Conservation (phyloP, 768 basidiomycete species). For the Leccinum truebloodii region DNA sequence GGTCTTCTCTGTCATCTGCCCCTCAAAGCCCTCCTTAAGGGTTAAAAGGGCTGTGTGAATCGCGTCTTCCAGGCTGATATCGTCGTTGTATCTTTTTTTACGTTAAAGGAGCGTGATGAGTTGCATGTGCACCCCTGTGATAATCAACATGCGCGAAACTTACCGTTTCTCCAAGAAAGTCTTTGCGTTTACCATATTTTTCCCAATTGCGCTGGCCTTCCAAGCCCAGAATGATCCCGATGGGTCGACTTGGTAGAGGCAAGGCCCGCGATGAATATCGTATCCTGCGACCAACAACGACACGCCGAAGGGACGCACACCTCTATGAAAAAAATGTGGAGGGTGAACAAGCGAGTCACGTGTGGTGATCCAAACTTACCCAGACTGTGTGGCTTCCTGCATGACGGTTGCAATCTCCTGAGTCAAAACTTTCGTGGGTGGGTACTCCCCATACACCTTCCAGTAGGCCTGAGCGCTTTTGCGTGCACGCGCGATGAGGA, state of each 20-base stretch:
- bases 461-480: constrained; percentile 99
- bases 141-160: constrained; percentile 35
- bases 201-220: constrained; percentile 99
- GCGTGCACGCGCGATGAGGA: constrained; percentile 90
- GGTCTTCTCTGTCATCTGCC: constrained; percentile 99
- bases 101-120: constrained; percentile 20
- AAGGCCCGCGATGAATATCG: constrained; percentile 92
- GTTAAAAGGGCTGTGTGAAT: constrained; percentile 98
- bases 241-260: constrained; percentile 98
- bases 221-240: constrained; percentile 99
- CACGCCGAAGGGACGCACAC: constrained; percentile 98
- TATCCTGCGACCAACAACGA: constrained; percentile 96
- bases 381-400: constrained; percentile 98
- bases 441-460: constrained; percentile 99
- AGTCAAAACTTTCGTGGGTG: constrained; percentile 92
- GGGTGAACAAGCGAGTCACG: constrained; percentile 28
- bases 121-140: constrained; percentile 18
- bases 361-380: constrained; percentile 54
- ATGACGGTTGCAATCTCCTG: constrained; percentile 98
- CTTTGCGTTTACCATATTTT: constrained; percentile 99
- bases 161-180: constrained; percentile 99
- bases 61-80: constrained; percentile 97
- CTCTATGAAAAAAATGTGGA: constrained; percentile 57
- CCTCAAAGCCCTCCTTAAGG: constrained; percentile 98
- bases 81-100: constrained; percentile 95